Conservation (phyloP, 2,329 filamentous ascomycete species). For the Fusarium concolor region DNA sequence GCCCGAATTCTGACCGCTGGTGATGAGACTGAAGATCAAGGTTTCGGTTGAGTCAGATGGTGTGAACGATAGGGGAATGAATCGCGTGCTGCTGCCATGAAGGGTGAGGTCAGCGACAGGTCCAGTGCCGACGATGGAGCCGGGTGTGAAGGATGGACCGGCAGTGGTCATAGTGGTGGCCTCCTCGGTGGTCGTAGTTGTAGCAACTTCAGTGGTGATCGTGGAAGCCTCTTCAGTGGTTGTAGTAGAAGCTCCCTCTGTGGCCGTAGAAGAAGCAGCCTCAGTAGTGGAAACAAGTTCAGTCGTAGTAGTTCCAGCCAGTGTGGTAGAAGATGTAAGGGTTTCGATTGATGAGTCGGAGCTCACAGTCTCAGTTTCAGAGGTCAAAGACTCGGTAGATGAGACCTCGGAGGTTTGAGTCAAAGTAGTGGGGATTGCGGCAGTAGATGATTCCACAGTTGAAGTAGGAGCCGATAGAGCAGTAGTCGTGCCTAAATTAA, state of each 20-base stretch:
- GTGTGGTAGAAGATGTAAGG: background rate
- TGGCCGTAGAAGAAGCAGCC: background rate
- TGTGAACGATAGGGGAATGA: background rate
- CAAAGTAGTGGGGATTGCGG: background rate
- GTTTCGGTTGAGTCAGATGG: slow-evolving; percentile 2
- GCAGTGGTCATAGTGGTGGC: too few relatives aligned
- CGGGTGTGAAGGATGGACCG: background rate
- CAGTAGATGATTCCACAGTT: too few relatives aligned
- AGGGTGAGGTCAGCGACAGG: slow-evolving; percentile 1
- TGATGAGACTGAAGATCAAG: background rate
- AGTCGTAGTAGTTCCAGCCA: background rate
- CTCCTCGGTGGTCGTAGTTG: too few relatives aligned
- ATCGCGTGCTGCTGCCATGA: background rate
- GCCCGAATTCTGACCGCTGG: too few relatives aligned
- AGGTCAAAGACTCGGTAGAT: background rate
- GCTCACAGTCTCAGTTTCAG: background rate
- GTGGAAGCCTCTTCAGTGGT: background rate
- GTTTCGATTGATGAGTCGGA: background rate
- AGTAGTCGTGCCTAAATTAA: background rate
- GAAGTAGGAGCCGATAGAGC: background rate
- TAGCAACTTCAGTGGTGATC: background rate
- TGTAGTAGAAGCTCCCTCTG: background rate
- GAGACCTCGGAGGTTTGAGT: background rate
- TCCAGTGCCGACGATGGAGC: background rate
- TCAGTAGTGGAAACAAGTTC: background rate